Conservation (phyloP, 306 rosid genomes). For the Purshia tridentata region DNA sequence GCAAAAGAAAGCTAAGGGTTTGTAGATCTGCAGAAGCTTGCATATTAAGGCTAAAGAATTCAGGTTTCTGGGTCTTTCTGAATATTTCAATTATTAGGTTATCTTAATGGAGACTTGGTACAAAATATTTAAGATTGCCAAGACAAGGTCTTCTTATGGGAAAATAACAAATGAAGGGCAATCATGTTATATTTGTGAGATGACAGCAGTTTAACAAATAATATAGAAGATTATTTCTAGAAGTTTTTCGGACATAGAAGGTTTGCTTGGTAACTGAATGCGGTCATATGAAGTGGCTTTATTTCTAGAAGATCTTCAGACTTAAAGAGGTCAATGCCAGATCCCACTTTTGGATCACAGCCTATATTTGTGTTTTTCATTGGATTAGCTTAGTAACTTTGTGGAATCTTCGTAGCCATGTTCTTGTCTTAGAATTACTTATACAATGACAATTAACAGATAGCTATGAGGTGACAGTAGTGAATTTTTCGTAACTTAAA, state of each 20-base stretch:
- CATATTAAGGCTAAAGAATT: not conserved
- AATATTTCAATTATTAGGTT: not conserved
- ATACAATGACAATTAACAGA: not conserved
- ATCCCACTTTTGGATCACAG: not conserved
- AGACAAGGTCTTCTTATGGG: not conserved
- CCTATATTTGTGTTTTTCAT: not conserved
- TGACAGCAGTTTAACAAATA: not conserved
- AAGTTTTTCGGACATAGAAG: not conserved
- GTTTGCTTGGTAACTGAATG: not conserved
- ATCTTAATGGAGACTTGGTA: not conserved
- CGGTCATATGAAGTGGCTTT: not conserved
- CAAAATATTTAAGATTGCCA: not conserved
- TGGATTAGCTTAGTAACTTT: not conserved
- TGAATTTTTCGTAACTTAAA: conserved; percentile 6
- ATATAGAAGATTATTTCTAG: not conserved
- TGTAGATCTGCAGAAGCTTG: not conserved
- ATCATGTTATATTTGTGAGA: not conserved
- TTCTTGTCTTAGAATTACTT: not conserved
- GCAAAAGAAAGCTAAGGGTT: not conserved
- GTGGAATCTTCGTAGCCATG: not conserved
- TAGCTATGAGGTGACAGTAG: conserved; percentile 9
- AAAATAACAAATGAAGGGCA: not conserved
- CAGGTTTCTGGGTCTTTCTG: not conserved
- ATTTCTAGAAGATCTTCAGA: not conserved
- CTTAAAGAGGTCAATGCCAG: not conserved